Evolutionary conservation across 371 early-diverging fungal genomes (phyloP).

Genomic region (Mortierella sp.): DNA sequence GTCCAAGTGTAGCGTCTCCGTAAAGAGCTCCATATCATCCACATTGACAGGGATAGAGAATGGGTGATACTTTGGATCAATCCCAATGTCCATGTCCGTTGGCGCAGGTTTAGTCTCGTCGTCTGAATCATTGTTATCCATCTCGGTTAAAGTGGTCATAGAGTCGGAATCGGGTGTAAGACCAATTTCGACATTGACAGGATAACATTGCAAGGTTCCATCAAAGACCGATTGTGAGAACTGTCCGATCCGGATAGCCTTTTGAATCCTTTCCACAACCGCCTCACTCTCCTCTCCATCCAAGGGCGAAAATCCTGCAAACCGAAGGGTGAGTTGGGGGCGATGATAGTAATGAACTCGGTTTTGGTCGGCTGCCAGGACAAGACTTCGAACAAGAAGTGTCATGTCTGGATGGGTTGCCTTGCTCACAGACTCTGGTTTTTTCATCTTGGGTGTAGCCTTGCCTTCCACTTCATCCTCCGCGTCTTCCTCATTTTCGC

Average conservation of each 20-base stretch:
- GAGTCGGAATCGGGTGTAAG: constrained; percentile 12
- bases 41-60: constrained; percentile 30
- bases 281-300: constrained; percentile 17
- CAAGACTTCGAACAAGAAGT: constrained; percentile 32
- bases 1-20: constrained; percentile 41
- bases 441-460: neutral
- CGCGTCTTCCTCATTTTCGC: neutral
- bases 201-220: constrained; percentile 10
- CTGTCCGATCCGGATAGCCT: constrained; percentile 22
- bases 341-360: constrained; percentile 37
- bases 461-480: neutral
- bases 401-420: constrained; percentile 46
- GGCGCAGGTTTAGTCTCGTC: neutral
- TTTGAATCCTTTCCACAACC: constrained; percentile 37
- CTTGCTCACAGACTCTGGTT: constrained; percentile 42
- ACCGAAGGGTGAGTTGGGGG: constrained; percentile 28
- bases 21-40: constrained; percentile 44
- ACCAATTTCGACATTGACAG: constrained; percentile 11
- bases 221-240: constrained; percentile 22
- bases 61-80: constrained; percentile 18
- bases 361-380: constrained; percentile 50
- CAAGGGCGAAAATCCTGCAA: constrained; percentile 32
- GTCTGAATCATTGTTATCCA: neutral
- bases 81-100: neutral
- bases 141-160: neutral